Evolutionary conservation across 1,284 basidiomycete genomes (phyloP).

Genomic region (Wolfiporia cocos): DNA sequence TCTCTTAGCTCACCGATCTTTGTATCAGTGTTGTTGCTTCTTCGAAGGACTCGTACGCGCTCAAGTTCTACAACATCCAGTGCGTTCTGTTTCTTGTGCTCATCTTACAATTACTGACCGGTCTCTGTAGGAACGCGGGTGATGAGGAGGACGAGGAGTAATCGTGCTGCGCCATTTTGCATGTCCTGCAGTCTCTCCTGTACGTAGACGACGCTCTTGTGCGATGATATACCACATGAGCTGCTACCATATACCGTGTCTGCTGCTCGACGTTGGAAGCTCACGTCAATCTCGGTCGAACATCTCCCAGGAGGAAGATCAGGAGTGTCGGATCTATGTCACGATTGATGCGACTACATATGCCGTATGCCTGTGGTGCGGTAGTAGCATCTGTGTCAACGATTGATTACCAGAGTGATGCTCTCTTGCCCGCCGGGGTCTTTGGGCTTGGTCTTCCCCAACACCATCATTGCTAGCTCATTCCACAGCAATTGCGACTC

Average conservation of each 20-base stretch:
- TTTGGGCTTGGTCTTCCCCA: constrained; percentile 45
- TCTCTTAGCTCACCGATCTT: not conserved
- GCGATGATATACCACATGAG: too few species aligned
- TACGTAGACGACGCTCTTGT: not conserved
- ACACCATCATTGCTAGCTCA: constrained; percentile 56
- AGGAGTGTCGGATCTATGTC: too few species aligned
- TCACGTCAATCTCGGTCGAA: too few species aligned
- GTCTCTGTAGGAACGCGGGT: constrained; percentile 12
- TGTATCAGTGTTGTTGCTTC: constrained; percentile 73
- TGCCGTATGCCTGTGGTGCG: too few species aligned
- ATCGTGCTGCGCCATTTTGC: constrained; percentile 2
- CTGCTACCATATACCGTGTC: too few species aligned
- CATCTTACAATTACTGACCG: not conserved
- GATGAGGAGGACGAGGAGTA: constrained; percentile 24
- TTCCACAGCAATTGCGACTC: constrained; percentile 66
- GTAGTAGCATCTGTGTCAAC: too few species aligned
- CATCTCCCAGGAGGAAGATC: too few species aligned
- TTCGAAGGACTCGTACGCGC: constrained; percentile 84
- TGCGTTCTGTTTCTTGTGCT: constrained; percentile 26
- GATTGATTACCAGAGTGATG: constrained; percentile 23
- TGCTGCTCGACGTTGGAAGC: too few species aligned
- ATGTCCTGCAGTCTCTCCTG: constrained; percentile 9
- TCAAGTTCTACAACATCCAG: constrained; percentile 94
- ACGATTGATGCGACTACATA: too few species aligned
- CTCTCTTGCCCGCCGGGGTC: constrained; percentile 19